Conservation (phyloP, 2,329 filamentous ascomycete species). For the Neofusicoccum laricinum region DNA sequence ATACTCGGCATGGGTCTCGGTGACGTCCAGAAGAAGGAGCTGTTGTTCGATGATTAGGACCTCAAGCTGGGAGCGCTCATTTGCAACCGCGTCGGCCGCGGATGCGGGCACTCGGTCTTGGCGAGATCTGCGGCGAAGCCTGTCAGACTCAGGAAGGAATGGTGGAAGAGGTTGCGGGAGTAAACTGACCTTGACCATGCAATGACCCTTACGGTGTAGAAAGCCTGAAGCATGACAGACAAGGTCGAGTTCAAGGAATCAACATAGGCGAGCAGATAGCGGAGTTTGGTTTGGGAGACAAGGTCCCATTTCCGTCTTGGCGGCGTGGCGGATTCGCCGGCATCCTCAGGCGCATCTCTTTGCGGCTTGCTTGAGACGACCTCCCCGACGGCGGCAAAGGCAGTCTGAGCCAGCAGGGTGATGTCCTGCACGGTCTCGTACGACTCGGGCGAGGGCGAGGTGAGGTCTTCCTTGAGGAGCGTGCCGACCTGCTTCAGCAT, state of each 20-base stretch:
- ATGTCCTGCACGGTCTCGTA: conserved; percentile 33
- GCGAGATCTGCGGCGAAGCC: conserved; percentile 4
- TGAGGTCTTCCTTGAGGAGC: conserved; percentile 36
- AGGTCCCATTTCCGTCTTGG: conserved; percentile 18
- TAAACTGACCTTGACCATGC: conserved; percentile 37
- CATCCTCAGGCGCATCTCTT: conserved; percentile 8
- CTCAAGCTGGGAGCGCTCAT: conserved; percentile 37
- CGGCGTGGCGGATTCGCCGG: conserved; percentile 10
- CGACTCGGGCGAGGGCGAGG: conserved; percentile 34
- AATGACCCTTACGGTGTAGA: conserved; percentile 37
- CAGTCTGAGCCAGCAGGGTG: conserved; percentile 28
- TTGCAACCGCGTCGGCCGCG: conserved; percentile 30
- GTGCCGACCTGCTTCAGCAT: conserved; percentile 39
- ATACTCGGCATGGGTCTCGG: neutral
- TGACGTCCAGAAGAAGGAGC: conserved; percentile 29
- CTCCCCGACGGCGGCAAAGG: conserved; percentile 29
- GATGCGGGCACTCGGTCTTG: conserved; percentile 8
- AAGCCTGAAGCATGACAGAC: conserved; percentile 36
- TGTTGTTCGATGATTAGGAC: conserved; percentile 40
- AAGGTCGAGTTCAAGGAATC: conserved; percentile 34
- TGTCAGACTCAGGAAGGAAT: neutral
- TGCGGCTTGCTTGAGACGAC: conserved; percentile 20
- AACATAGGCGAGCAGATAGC: conserved; percentile 34
- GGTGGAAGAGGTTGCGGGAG: neutral
- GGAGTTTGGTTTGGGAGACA: conserved; percentile 23